phyloP scores from a whole-genome alignment of 108 stramenopile species.

The Thalassiosira profunda region DNA sequence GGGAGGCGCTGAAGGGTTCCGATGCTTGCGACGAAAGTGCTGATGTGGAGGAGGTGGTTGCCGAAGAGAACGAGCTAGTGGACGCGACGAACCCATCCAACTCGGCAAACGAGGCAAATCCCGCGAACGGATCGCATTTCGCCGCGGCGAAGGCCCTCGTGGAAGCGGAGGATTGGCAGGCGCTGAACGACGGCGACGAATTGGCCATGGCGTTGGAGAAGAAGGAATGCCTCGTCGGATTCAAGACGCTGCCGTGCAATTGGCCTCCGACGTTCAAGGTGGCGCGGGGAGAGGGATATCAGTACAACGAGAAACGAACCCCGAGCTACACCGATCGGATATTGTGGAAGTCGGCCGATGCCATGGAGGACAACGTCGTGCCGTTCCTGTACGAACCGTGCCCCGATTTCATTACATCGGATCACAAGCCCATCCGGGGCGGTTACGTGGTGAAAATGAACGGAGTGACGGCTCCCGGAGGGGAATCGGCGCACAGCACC shows the following conservation, averaged over 20 bases:
- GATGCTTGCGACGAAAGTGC: not conserved
- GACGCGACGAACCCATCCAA: not conserved
- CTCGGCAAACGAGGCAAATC: slow-evolving; percentile 2
- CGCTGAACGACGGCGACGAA: slow-evolving; percentile 50
- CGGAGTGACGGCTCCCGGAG: slow-evolving; percentile 17
- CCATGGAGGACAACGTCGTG: slow-evolving; percentile 43
- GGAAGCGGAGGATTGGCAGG: slow-evolving; percentile 41
- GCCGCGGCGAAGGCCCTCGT: slow-evolving; percentile 31
- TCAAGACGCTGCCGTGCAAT: slow-evolving; percentile 53
- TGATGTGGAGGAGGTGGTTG: not conserved
- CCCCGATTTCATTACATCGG: slow-evolving; percentile 69
- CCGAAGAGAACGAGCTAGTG: not conserved
- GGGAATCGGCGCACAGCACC: not conserved
- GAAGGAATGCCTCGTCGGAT: slow-evolving; percentile 53
- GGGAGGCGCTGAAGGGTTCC: not conserved
- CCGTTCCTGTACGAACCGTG: slow-evolving; percentile 67
- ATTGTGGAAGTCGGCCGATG: slow-evolving; percentile 68
- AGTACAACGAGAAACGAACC: slow-evolving; percentile 67
- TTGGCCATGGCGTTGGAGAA: slow-evolving; percentile 37
- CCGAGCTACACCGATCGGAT: slow-evolving; percentile 82
- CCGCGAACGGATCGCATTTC: slow-evolving; percentile 46
- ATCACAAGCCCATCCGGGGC: slow-evolving; percentile 89
- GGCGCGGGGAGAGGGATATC: slow-evolving; percentile 40
- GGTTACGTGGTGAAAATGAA: slow-evolving; percentile 63
- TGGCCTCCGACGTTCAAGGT: slow-evolving; percentile 77